phyloP scores from a whole-genome alignment of 192 early-diverging fungal genomes.

The Umbelopsis sp. region DNA sequence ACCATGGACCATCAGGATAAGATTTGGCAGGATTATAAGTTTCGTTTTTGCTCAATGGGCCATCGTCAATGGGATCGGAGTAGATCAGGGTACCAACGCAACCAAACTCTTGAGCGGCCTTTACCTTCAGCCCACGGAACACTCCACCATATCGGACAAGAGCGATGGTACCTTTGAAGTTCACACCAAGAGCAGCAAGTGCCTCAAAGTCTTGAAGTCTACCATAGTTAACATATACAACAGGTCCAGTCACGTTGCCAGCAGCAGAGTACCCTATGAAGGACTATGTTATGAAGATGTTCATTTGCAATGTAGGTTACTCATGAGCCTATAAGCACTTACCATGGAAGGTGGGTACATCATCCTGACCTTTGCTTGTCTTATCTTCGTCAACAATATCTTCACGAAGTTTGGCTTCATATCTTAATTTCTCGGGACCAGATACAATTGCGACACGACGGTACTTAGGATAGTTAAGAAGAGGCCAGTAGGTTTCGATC shows the following conservation, averaged over 20 bases:
- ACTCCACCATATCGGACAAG: slow-evolving; percentile 62
- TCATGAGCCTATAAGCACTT: not conserved
- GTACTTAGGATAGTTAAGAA: slow-evolving; percentile 57
- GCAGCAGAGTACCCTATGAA: slow-evolving; percentile 48
- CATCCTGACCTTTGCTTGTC: slow-evolving; percentile 55
- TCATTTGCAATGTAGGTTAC: not conserved
- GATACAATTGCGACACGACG: slow-evolving; percentile 57
- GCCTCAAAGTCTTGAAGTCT: slow-evolving; percentile 53
- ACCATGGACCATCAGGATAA: slow-evolving; percentile 40
- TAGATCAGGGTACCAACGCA: slow-evolving; percentile 62
- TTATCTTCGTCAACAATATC: slow-evolving; percentile 60
- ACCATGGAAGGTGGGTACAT: slow-evolving; percentile 65
- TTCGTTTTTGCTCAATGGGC: slow-evolving; percentile 38
- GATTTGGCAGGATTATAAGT: slow-evolving; percentile 22
- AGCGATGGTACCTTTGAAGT: slow-evolving; percentile 51
- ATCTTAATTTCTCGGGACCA: slow-evolving; percentile 41
- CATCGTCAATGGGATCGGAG: slow-evolving; percentile 68
- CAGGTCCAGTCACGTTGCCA: slow-evolving; percentile 56
- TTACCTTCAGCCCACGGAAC: slow-evolving; percentile 62
- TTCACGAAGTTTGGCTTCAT: slow-evolving; percentile 58
- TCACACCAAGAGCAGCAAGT: slow-evolving; percentile 46
- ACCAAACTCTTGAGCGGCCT: slow-evolving; percentile 56
- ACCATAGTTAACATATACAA: slow-evolving; percentile 74
- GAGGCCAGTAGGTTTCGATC: slow-evolving; percentile 61
- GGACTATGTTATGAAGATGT: not conserved